A percentile compares a stretch with the other conserved stretches of the same genome.
Evolutionary conservation across 2,329 filamentous ascomycete species (phyloP).

Genomic region (Aspergillus neotritici): DNA sequence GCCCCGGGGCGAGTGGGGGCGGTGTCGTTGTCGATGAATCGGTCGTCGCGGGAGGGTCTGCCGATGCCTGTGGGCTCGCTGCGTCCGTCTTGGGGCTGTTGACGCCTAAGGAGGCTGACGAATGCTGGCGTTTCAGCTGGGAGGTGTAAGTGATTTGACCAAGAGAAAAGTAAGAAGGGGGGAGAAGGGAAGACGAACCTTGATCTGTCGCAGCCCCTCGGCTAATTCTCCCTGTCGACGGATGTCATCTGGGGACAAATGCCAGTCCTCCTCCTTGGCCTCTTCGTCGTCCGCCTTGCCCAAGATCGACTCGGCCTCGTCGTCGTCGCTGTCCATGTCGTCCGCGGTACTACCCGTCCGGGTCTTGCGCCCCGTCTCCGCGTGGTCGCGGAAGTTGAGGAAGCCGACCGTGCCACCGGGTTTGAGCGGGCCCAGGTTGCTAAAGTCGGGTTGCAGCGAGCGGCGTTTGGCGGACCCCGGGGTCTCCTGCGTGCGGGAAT

Average conservation of each 20-base stretch:
- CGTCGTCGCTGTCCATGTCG: slow-evolving; percentile 70
- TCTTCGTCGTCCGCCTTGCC: slow-evolving; percentile 59
- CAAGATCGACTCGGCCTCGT: slow-evolving; percentile 59
- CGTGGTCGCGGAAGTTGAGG: slow-evolving; percentile 73
- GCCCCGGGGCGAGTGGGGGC: slow-evolving; percentile 14
- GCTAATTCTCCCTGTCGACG: slow-evolving; percentile 56
- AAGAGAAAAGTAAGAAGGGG: slow-evolving; percentile 6
- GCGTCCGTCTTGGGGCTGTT: slow-evolving; percentile 27
- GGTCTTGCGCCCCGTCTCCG: slow-evolving; percentile 57
- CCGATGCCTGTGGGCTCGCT: slow-evolving; percentile 34
- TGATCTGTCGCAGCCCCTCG: slow-evolving; percentile 61
- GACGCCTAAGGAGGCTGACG: slow-evolving; percentile 49
- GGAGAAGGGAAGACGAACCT: slow-evolving; percentile 38
- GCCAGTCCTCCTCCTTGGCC: slow-evolving; percentile 42
- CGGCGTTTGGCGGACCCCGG: slow-evolving; percentile 65
- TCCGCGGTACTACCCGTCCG: slow-evolving; percentile 48
- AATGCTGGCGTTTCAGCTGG: slow-evolving; percentile 62
- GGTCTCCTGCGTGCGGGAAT: slow-evolving; percentile 57
- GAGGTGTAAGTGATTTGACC: neutral
- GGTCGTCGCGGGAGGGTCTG: slow-evolving; percentile 29
- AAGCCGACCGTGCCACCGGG: slow-evolving; percentile 85
- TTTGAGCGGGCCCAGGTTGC: slow-evolving; percentile 76
- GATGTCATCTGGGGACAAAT: slow-evolving; percentile 57
- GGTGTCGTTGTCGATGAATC: slow-evolving; percentile 36
- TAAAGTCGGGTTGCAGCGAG: slow-evolving; percentile 78